phyloP scores from a whole-genome alignment of 2,329 filamentous ascomycete species.

The Elsinoe australis region DNA sequence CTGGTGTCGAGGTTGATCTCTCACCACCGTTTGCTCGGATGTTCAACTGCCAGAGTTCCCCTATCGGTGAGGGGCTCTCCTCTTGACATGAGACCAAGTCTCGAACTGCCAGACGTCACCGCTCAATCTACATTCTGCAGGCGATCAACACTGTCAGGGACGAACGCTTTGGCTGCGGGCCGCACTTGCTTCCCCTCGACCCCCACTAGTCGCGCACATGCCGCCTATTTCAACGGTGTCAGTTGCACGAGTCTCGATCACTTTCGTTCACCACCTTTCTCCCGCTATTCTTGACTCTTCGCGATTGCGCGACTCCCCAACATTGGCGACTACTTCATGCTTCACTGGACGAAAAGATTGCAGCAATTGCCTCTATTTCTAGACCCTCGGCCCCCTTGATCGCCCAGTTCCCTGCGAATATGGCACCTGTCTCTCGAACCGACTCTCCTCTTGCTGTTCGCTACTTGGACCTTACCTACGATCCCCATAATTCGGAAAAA shows the following conservation, averaged over 20 bases:
- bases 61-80: too few relatives aligned
- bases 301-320: slow-evolving; percentile 15
- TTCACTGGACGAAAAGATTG: slow-evolving; percentile 11
- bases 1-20: neutral
- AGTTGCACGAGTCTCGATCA: slow-evolving; percentile 10
- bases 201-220: slow-evolving; percentile 13
- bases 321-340: slow-evolving; percentile 14
- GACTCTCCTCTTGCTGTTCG: slow-evolving; percentile 30
- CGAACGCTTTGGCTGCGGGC: neutral
- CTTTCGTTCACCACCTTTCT: neutral
- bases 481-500: slow-evolving; percentile 64
- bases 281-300: slow-evolving; percentile 6
- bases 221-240: slow-evolving; percentile 14
- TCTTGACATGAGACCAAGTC: neutral
- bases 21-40: neutral
- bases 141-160: neutral
- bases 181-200: neutral
- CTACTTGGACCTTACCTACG: slow-evolving; percentile 69
- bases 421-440: slow-evolving; percentile 21
- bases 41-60: neutral
- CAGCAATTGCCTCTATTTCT: slow-evolving; percentile 16
- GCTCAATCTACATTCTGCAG: too few relatives aligned
- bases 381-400: slow-evolving; percentile 16
- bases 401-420: neutral
- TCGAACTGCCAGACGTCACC: slow-evolving; percentile 5